phyloP scores from a whole-genome alignment of 139 green algal genomes.

The Mesotaenium endlicherianum region DNA sequence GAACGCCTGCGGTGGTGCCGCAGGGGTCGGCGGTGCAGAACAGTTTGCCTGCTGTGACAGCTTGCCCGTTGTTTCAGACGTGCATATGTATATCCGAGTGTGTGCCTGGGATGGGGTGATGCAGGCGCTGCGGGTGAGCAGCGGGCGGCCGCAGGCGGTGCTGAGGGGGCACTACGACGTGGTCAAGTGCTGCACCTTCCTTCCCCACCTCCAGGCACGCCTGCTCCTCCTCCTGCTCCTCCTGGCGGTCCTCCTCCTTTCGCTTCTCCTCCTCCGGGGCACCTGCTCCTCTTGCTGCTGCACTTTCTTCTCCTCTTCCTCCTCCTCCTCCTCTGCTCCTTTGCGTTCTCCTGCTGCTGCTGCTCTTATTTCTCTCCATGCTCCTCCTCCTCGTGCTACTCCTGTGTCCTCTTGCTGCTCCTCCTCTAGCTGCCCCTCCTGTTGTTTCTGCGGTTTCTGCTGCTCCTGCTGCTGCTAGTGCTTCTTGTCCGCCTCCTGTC shows the following conservation, averaged over 20 bases:
- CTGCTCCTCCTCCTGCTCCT: not conserved
- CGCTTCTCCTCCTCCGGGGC: not conserved
- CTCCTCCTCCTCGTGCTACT: not conserved
- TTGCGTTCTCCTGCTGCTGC: not conserved
- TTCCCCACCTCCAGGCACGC: not conserved
- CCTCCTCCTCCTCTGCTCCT: too few relatives aligned
- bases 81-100: too few relatives aligned
- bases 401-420: not conserved
- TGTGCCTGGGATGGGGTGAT: too few relatives aligned
- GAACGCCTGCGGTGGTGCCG: too few relatives aligned
- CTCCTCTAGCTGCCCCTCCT: not conserved
- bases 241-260: not conserved
- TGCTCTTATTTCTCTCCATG: not conserved
- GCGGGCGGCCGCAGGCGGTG: conserved; percentile 50
- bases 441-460: not conserved
- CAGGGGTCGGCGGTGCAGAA: too few relatives aligned
- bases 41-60: too few relatives aligned
- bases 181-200: conserved; percentile 4
- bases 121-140: conserved; percentile 66
- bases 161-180: conserved; percentile 55
- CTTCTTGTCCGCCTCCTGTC: not conserved
- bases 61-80: too few relatives aligned
- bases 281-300: not conserved
- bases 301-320: not conserved
- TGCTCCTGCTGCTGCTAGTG: not conserved